Evolutionary conservation across 2,329 filamentous ascomycete genomes (phyloP).

Genomic region (Epicoccum sorghinum): DNA sequence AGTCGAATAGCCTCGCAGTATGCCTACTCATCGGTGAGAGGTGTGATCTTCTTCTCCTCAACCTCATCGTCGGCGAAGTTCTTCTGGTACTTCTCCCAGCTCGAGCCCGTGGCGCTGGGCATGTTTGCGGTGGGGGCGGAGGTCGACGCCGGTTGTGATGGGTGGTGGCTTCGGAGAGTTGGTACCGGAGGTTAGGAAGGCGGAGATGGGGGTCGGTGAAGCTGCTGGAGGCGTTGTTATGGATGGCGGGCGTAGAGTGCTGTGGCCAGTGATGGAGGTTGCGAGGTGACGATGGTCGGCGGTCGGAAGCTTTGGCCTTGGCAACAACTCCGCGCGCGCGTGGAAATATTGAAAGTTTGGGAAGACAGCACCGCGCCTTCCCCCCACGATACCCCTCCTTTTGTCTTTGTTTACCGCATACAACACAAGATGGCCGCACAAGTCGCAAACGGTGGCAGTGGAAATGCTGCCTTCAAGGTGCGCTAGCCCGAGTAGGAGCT

Average conservation of each 20-base stretch:
- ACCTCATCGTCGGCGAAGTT: constrained; percentile 95
- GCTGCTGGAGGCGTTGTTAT: constrained; percentile 7
- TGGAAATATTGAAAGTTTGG: constrained; percentile 36
- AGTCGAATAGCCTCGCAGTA: neutral
- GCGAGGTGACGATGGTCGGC: constrained; percentile 29
- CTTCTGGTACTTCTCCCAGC: constrained; percentile 99
- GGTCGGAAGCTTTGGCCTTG: constrained; percentile 24
- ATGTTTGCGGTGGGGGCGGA: constrained; percentile 55
- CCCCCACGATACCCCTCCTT: constrained; percentile 31
- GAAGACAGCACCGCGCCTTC: constrained; percentile 31
- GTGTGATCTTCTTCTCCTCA: constrained; percentile 99
- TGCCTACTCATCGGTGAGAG: constrained; percentile 90
- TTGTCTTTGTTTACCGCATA: constrained; percentile 19
- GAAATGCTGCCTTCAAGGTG: constrained; percentile 72
- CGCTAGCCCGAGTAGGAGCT: constrained; percentile 10
- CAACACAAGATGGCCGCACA: constrained; percentile 42
- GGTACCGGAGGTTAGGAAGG: neutral
- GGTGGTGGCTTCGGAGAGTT: neutral
- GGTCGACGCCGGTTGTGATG: constrained; percentile 4
- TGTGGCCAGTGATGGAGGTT: constrained; percentile 13
- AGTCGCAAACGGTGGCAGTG: constrained; percentile 48
- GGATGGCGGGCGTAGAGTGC: constrained; percentile 8
- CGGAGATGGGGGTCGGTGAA: neutral
- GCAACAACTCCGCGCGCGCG: constrained; percentile 27
- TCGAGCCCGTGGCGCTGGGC: constrained; percentile 91